Percentiles rank a stretch among this genome's conserved stretches.
These are phyloP conservation scores for Apiotrichum laibachii DNA, from an alignment of 1,284 basidiomycete genomes.

Conservation along the genomic window DNA sequence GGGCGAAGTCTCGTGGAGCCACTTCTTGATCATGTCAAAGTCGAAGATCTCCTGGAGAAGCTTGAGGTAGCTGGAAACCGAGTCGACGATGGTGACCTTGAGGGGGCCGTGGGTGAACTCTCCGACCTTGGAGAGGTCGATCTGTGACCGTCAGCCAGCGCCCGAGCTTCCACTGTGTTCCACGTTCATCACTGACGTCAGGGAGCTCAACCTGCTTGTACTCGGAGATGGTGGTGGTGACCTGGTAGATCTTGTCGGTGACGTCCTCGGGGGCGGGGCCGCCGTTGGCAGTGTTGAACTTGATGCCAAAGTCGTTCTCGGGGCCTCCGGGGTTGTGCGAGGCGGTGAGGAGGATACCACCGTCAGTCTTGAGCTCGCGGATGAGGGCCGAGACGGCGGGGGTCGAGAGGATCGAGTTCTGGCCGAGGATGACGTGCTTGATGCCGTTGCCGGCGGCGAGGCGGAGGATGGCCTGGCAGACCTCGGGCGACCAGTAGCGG, in stretches of 20 bases:
- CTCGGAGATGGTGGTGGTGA: conserved; percentile 76
- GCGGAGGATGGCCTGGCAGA: conserved; percentile 84
- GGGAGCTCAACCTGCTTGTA: conserved; percentile 84
- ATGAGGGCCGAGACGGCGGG: conserved; percentile 96
- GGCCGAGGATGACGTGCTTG: conserved; percentile 80
- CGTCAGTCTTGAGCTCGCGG: conserved; percentile 90
- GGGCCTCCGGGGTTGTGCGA: conserved; percentile 98
- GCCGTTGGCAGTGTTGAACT: conserved; percentile 96
- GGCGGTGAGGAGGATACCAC: conserved; percentile 96
- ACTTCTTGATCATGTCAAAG: conserved; percentile 85
- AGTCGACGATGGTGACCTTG: conserved; percentile 88
- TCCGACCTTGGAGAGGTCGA: conserved; percentile 82
- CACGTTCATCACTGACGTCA: conserved; percentile 57
- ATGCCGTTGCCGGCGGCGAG: conserved; percentile 90
- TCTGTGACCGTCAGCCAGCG: conserved; percentile 51
- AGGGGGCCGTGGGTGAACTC: conserved; percentile 76
- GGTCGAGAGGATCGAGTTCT: conserved; percentile 89
- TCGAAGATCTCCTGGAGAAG: conserved; percentile 90
- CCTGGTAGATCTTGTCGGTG: conserved; percentile 89
- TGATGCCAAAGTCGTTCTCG: conserved; percentile 97
- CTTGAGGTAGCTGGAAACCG: conserved; percentile 82
- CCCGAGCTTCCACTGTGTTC: neutral
- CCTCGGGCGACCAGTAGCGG: conserved; percentile 83
- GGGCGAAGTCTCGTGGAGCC: conserved; percentile 62
- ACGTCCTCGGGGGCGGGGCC: conserved; percentile 94